Evolutionary conservation across 83 land plant species (phyloP).

Genomic region (Picea mariana): DNA sequence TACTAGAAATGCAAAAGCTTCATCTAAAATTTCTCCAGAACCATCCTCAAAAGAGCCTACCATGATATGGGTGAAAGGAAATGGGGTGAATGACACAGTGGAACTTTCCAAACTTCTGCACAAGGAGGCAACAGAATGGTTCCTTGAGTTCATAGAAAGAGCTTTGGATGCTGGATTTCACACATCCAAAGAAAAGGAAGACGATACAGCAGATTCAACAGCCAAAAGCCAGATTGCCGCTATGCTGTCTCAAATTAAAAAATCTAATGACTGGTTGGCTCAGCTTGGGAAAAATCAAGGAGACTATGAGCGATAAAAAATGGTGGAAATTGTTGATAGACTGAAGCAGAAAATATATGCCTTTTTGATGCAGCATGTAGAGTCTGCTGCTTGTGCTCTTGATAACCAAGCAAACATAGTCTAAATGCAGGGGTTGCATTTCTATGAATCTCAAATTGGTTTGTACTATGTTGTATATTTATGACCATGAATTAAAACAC

Average conservation of each 20-base stretch:
- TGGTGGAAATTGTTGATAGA: conserved; percentile 36
- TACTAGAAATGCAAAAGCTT: conserved; percentile 9
- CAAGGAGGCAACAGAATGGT: conserved; percentile 59
- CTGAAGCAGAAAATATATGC: conserved; percentile 65
- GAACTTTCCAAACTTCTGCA: conserved; percentile 28
- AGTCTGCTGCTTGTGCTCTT: conserved; percentile 27
- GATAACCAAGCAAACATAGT: conserved; percentile 13
- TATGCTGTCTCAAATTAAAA: conserved; percentile 60
- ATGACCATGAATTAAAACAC: background rate
- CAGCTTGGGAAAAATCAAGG: conserved; percentile 20
- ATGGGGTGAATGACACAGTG: conserved; percentile 53
- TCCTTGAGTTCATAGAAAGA: conserved; percentile 61
- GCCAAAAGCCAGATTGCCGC: conserved; percentile 47
- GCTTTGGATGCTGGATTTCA: conserved; percentile 46
- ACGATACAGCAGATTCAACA: conserved; percentile 9
- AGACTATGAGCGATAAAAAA: conserved; percentile 14
- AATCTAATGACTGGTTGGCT: conserved; percentile 67
- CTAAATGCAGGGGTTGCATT: conserved; percentile 4
- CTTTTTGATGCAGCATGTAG: conserved; percentile 44
- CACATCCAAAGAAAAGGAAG: conserved; percentile 27
- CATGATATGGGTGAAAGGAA: conserved; percentile 55
- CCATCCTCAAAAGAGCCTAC: conserved; percentile 22
- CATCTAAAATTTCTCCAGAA: conserved; percentile 20
- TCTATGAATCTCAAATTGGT: conserved; percentile 1
- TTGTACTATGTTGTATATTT: conserved; percentile 6